These are phyloP conservation scores for Crotalaria pallida DNA, from an alignment of 306 rosid species.

Conservation along the genomic window DNA sequence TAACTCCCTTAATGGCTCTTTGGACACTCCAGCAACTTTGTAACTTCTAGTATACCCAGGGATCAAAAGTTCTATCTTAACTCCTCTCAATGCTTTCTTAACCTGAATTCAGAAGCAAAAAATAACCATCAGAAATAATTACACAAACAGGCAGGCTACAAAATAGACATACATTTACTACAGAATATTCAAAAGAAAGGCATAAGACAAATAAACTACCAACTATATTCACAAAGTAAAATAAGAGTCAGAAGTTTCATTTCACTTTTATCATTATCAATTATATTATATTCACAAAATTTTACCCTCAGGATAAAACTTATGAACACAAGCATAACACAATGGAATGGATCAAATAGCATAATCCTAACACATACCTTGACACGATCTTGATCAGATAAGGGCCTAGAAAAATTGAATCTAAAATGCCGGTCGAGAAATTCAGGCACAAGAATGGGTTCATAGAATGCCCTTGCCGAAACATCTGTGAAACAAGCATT, in stretches of 20 bases:
- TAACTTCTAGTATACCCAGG: constrained; percentile 12
- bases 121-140: not conserved
- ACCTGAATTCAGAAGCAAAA: constrained; percentile 30
- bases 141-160: not conserved
- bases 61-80: constrained; percentile 33
- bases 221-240: not conserved
- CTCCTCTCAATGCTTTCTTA: constrained; percentile 41
- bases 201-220: not conserved
- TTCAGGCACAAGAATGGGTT: constrained; percentile 36
- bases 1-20: constrained; percentile 35
- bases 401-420: constrained; percentile 21
- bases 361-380: constrained; percentile 40
- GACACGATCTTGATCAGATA: constrained; percentile 45
- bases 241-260: not conserved
- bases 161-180: no score
- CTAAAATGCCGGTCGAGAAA: constrained; percentile 36
- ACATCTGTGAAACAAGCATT: constrained; percentile 48
- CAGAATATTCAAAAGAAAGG: not conserved
- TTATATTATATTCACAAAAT: not conserved
- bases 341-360: not conserved
- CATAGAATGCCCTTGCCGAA: constrained; percentile 64
- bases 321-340: no score
- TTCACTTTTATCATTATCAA: not conserved
- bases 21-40: constrained; percentile 41
- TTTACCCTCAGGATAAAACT: not conserved